Percentiles rank a stretch among this genome's conserved stretches.
phyloP scores from a whole-genome alignment of 208 protist genomes.

The Phytomonas serpens region DNA sequence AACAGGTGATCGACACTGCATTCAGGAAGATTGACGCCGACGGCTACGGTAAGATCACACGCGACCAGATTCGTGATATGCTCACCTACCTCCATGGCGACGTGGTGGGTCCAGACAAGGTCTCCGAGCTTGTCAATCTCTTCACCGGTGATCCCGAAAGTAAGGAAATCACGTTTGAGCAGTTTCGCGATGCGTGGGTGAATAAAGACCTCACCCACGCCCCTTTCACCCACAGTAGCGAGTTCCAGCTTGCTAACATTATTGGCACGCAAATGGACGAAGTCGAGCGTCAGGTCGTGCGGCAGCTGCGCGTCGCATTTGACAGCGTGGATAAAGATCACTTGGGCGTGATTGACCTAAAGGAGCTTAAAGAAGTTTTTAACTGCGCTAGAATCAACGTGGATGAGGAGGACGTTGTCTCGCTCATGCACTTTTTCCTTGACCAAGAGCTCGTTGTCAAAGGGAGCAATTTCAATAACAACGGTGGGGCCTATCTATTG shows the following conservation, averaged over 20 bases:
- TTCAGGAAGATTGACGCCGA: constrained; percentile 79
- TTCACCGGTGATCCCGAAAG: constrained; percentile 57
- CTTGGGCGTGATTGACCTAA: constrained; percentile 61
- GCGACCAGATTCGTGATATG: constrained; percentile 81
- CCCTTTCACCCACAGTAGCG: constrained; percentile 39
- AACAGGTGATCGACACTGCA: constrained; percentile 51
- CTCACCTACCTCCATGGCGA: constrained; percentile 67
- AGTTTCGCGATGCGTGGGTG: constrained; percentile 86
- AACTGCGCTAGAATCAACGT: constrained; percentile 47
- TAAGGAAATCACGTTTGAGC: constrained; percentile 54
- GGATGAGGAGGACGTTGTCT: constrained; percentile 49
- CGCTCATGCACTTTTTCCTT: constrained; percentile 74
- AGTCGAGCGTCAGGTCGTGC: constrained; percentile 65
- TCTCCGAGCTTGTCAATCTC: constrained; percentile 63
- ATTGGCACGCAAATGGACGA: constrained; percentile 67
- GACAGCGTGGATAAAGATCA: constrained; percentile 80
- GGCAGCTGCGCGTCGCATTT: constrained; percentile 75
- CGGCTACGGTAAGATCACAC: constrained; percentile 68
- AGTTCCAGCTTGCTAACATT: constrained; percentile 81
- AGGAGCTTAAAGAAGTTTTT: constrained; percentile 61
- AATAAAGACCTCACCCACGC: constrained; percentile 61
- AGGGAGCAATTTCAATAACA: not conserved
- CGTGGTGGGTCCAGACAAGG: constrained; percentile 37
- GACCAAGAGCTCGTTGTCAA: constrained; percentile 23
- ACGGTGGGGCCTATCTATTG: not conserved